Evolutionary conservation across 2,329 filamentous ascomycete genomes (phyloP), one percentile per base, ranked within the genome.

Genomic region (Tolypocladium endophyticum): DNA sequence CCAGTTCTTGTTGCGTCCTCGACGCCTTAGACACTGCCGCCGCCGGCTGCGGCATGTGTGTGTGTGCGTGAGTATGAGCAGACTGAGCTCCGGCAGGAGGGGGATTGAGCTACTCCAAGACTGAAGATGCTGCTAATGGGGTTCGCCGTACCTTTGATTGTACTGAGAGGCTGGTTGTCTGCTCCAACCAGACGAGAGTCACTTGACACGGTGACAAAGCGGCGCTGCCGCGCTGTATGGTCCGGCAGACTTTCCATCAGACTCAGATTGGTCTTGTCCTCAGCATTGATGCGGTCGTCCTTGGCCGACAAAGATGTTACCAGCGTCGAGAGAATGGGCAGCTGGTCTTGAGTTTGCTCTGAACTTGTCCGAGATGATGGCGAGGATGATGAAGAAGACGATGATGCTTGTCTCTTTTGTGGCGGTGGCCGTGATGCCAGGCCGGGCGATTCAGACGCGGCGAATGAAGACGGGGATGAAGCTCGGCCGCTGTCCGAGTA

Each of bases 231-330:
- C 58, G 39, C 55, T 30, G 25, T 57, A 55, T 69, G 63, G 41
- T 66, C 65, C 1, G 69, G 66, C 38, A 73, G 67, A 35, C 65
- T 60, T 20, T 67, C 62, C 38, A 74, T 62, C 8, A 72, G 61
- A 25, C 63, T 61, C n/a, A 73, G 62, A 60, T 70, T 71, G 36
- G 68, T 66, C 62, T 75, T 70, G 57, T 74, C 69, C 61, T 73
- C 73, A 2, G 73, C 70, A 58, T 73, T 71, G 62, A 73, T 64
- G 43, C 71, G 66, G 50, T 70, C 73, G 60, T 73, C 75, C 57
- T 67, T 67, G 52, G 58, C 57, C 9, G 64, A 60, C 18, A 64
- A 68, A 12, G 65, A 62, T 14, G 62, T 60, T 7, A 54, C 63
- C 9, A 60, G 39, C 9, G 65, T 64, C 23, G 66, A 61, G 14